Evolutionary conservation across 2,329 filamentous ascomycete species (phyloP), one percentile per base, ranked within the genome.

Genomic region (Monosporascus sp.): DNA sequence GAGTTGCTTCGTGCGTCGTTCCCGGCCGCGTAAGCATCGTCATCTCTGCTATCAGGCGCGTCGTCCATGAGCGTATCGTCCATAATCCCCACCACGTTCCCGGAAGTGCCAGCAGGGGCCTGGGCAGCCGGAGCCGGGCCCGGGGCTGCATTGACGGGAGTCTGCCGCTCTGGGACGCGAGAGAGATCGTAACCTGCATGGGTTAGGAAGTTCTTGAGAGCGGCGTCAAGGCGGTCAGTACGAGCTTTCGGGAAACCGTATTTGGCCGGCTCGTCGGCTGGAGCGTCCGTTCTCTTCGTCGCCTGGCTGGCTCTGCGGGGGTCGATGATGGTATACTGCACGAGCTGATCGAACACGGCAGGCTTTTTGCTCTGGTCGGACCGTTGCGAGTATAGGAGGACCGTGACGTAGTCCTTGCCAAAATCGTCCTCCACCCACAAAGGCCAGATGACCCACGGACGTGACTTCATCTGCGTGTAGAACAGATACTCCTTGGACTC

Each of bases 351-450:
- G 48, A 49, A 64, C 6, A 17, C 22, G 0, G 34, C 27, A 17
- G 38, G 9, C 4, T 27, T 3, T 4, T 36, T 20, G 0, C 19
- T 44, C 41, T 11, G 20, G 7, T 44, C 41, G 4, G 6, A 14
- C 43, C 1, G 24, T 24, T 46, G 22, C 22, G 43, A 46, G 34
- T 57, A 54, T 61, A 56, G 64, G 24, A 60, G 46, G 19, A 61
- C 44, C 37, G 61, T 52, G 5, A 65, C 52, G 7, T 34, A 67
- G 45, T 65, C 64, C 27, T 50, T 55, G 9, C 65, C 65, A 45
- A 49, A 63, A 19, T 59, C 2, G 19, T 67, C 65, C 52, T 67
- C 65, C 11, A 67, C 56, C 57, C 59, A 67, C 43, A 67, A 47
- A 9, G 64, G 64, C 64, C 62, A 63, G 24, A 67, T 48, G 7